phyloP scores from a whole-genome alignment of 192 early-diverging fungal genomes.

The Lunasporangiospora selenospora region DNA sequence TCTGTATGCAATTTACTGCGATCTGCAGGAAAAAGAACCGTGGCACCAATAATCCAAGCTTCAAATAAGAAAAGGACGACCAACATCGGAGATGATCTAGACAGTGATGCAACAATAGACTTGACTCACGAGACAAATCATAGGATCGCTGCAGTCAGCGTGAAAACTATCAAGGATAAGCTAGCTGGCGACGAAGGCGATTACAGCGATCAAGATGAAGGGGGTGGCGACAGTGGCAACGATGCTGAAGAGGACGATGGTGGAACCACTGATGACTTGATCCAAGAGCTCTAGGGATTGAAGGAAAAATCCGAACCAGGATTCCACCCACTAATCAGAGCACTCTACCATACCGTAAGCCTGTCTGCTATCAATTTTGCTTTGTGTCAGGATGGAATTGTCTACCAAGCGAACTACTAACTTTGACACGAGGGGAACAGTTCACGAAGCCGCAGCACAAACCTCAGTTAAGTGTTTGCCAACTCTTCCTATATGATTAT shows the following conservation, averaged over 20 bases:
- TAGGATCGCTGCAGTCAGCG: not conserved
- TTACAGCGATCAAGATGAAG: no score
- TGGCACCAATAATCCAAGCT: constrained; percentile 2
- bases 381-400: no score
- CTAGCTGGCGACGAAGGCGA: not conserved
- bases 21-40: constrained; percentile 11
- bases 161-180: not conserved
- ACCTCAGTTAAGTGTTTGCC: constrained; percentile 1
- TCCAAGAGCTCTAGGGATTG: constrained; percentile 7
- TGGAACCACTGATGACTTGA: constrained; percentile 5
- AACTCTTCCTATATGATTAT: constrained; percentile 5
- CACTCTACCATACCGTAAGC: constrained; percentile 18
- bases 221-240: not conserved
- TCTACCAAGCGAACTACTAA: no score
- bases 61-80: constrained; percentile 7
- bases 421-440: no score
- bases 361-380: constrained; percentile 8
- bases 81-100: constrained; percentile 2
- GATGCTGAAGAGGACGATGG: not conserved
- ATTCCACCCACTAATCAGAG: constrained; percentile 7
- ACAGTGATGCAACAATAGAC: constrained; percentile 3
- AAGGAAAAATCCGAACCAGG: constrained; percentile 7
- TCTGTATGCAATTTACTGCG: constrained; percentile 6
- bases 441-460: constrained; percentile 14
- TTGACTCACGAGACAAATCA: constrained; percentile 2